These are phyloP conservation scores for Cavenderia fasciculata DNA, from an alignment of 78 protist species.

Conservation along the genomic window DNA sequence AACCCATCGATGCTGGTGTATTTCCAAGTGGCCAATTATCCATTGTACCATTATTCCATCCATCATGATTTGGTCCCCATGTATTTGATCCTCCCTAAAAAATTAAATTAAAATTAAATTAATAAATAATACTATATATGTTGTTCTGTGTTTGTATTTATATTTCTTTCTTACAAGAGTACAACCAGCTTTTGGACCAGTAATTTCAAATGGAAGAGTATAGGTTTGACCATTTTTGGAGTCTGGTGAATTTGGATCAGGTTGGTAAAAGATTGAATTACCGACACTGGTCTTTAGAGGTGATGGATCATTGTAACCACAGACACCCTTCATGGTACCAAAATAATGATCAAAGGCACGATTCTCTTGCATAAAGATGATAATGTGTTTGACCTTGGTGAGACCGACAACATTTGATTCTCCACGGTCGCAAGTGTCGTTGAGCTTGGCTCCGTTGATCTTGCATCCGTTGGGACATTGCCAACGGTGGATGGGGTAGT, in stretches of 20 bases:
- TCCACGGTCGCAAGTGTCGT: conserved; percentile 30
- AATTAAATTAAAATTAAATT: too few relatives aligned
- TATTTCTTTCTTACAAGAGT: too few relatives aligned
- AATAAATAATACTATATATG: too few relatives aligned
- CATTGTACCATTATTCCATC: conserved; percentile 1
- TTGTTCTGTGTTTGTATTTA: too few relatives aligned
- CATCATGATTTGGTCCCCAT: conserved; percentile 13
- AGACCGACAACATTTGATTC: conserved; percentile 3
- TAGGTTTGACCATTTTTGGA: not conserved
- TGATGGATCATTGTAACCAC: not conserved
- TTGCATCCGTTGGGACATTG: conserved; percentile 2
- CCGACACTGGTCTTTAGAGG: not conserved
- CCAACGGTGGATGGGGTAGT: conserved; percentile 6
- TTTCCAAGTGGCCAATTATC: conserved; percentile 29
- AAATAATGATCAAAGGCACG: conserved; percentile 18
- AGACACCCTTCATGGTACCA: conserved; percentile 3
- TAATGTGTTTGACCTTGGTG: conserved; percentile 33
- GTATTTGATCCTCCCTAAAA: conserved; percentile 27
- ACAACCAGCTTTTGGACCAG: conserved; percentile 24
- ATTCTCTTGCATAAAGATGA: conserved; percentile 26
- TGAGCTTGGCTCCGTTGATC: not conserved
- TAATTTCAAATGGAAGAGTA: not conserved
- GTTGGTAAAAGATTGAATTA: conserved; percentile 1
- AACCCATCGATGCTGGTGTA: not conserved
- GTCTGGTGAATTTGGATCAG: conserved; percentile 12